Base-by-base conservation (phyloP, 2,329 filamentous ascomycete genomes). In the Arachnomyces sp. region DNA sequence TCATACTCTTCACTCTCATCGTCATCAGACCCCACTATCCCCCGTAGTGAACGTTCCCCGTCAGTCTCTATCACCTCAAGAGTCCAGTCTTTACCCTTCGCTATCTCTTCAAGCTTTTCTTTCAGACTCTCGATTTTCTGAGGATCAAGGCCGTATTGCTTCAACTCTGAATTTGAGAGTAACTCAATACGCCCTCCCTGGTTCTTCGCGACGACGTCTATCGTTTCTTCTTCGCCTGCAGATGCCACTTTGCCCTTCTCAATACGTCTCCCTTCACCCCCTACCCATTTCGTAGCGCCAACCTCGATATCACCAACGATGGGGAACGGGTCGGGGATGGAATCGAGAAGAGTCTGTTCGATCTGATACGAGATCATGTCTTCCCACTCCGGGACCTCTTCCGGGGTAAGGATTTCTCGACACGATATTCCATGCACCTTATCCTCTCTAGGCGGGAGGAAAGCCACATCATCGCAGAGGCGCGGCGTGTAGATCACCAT, bases 401-500 rank as follows among this genome's bases (percentile, higher is more conserved):
- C 65, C 28, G 78, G 72, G 2, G 66, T 58, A 15, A 89, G 67
- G 38, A 95, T 80, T 40, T 81, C 77, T 17, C 77, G 76, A 58
- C 89, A 95, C 46, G 73, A 76, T 45, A 95, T 88, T 7, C 76
- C 66, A 57, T 94, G 83, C 4, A 86, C 81, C 43, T 77, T 76
- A 40, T 83, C 82, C 46, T 86, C 81, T 51, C 83, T 79, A 0
- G 87, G 85, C 0, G 89, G 88, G 39, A 83, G 69, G 59, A 95
- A 95, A 7, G 87, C 87, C 7, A 86, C 77, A 50, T 95, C 89
- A 56, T 82, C 78, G 66, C 89, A 95, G 9, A 95, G 76, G 1
- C 87, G 80, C 0, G 88, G 86, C 0, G 89, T 94, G 58, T 94
- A 84, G 47, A 95, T 77, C 25, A 94, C 79, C 88, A 95, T 94